Percentiles rank a stretch among this genome's conserved stretches.
Evolutionary conservation across 495 filamentous ascomycete species (phyloP).

Genomic region (Xylona heveae): DNA sequence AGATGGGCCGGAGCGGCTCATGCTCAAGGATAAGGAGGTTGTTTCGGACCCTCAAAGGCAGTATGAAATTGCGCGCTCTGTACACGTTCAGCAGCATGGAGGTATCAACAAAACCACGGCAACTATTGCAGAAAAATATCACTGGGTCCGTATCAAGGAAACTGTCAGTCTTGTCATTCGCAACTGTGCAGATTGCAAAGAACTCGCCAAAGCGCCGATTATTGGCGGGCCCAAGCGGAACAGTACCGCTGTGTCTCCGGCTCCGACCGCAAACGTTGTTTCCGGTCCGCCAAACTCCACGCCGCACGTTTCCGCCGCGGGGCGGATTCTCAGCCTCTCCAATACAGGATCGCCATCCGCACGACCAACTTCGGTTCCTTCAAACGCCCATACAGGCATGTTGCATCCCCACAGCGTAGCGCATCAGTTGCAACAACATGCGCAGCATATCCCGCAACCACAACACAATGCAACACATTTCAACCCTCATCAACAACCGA

Average conservation of each 20-base stretch:
- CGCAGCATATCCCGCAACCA: conserved; percentile 3
- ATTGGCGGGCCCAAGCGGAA: too few relatives aligned
- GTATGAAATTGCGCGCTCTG: conserved; percentile 63
- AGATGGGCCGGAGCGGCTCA: conserved; percentile 57
- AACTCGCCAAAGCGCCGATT: conserved; percentile 38
- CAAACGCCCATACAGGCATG: too few relatives aligned
- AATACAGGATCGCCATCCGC: too few relatives aligned
- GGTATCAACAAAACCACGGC: conserved; percentile 98
- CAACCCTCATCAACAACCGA: background rate
- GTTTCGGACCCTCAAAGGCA: conserved; percentile 79
- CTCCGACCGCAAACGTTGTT: too few relatives aligned
- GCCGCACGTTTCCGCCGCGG: background rate
- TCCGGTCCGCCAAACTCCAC: too few relatives aligned
- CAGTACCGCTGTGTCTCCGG: too few relatives aligned
- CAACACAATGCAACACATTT: too few relatives aligned
- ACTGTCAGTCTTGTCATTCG: conserved; percentile 88
- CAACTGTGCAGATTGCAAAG: conserved; percentile 80
- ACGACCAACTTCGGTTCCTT: conserved; percentile 6
- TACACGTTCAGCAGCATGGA: conserved; percentile 62
- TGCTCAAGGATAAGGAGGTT: conserved; percentile 97
- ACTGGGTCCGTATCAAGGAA: conserved; percentile 98
- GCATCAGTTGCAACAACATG: too few relatives aligned
- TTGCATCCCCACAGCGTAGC: too few relatives aligned
- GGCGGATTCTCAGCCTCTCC: background rate
- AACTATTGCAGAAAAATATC: conserved; percentile 78